Evolutionary conservation across 2,329 filamentous ascomycete species (phyloP), one percentile per base, ranked within the genome.

Genomic region (Hypomyces perniciosus): DNA sequence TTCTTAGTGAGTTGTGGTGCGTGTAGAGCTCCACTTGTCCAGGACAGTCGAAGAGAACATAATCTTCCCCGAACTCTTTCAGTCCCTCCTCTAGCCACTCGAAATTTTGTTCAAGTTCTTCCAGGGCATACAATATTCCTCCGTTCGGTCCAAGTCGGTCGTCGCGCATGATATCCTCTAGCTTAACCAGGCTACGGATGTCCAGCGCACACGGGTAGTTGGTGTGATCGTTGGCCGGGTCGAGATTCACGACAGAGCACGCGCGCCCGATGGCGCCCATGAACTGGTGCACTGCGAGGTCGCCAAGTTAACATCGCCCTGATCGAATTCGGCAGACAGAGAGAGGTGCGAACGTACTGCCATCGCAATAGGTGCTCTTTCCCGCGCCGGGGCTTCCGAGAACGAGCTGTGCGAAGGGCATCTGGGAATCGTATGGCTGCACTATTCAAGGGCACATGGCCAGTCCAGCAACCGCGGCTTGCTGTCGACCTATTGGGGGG

Each of bases 311-410:
- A 38, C 40, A 28, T 10, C 31, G 31, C 20, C 28, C 5, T 9
- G 6, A 1, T 13, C 8, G 6, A 47, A 10, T 9, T 8, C 20
- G 29, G 12, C 5, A 33, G 31, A 38, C 35, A 20, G 2, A 6
- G 20, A 37, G 13, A n/a, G 44, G 8, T 39, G 30, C 39, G 8
- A 34, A 63, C 82, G 68, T 69, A 85, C 83, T 96, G 65, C 93
- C 93, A 83, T 97, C 90, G 76, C 92, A 97, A 68, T 96, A 96
- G 6, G 93, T 99, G 57, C 90, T 96, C 74, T 99, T 99, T 54
- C 93, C 93, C 30, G 90, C 84, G 62, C 93, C 93, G 6, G 93
- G 93, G 59, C 91, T 92, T n/a, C 93, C 93, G 61, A 96, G 84
- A 35, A 96, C 84, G 40, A 96, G 83, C 72, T 95, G 88, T 53